Evolutionary conservation across 257 asterid species (phyloP).

Genomic region (Eustoma russellianum): DNA sequence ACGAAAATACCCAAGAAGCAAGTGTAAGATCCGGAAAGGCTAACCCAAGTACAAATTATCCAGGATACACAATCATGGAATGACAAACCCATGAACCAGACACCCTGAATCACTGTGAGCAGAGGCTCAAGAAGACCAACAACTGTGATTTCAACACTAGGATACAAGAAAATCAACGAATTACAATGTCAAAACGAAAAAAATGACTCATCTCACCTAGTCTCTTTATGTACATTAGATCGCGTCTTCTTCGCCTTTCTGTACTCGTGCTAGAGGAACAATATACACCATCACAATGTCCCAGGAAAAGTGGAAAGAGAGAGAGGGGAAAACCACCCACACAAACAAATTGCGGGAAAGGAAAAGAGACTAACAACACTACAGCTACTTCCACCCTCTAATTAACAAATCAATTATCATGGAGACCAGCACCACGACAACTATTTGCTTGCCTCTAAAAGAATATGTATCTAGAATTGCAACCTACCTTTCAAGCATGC

Average conservation of each 20-base stretch:
- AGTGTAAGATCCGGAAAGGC: too few species aligned
- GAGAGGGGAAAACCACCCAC: slow-evolving; percentile 27
- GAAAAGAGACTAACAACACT: slow-evolving; percentile 17
- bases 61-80: too few species aligned
- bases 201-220: slow-evolving; percentile 6
- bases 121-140: too few species aligned
- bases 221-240: slow-evolving; percentile 40
- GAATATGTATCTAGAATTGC: slow-evolving; percentile 54
- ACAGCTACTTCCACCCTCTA: slow-evolving; percentile 38
- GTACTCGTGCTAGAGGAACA: slow-evolving; percentile 28
- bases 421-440: slow-evolving; percentile 22
- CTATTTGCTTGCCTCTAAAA: slow-evolving; percentile 49
- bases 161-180: too few species aligned
- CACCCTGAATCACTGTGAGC: too few species aligned
- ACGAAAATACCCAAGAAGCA: too few species aligned
- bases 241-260: slow-evolving; percentile 20
- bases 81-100: too few species aligned
- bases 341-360: slow-evolving; percentile 17
- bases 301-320: slow-evolving; percentile 8
- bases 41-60: too few species aligned
- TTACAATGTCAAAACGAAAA: too few species aligned
- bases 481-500: slow-evolving; percentile 26
- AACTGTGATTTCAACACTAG: too few species aligned
- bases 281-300: slow-evolving; percentile 40
- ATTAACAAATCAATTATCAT: slow-evolving; percentile 50